Evolutionary conservation across 768 basidiomycete genomes (phyloP), one percentile per base, ranked within the genome.

Genomic region (Mycena vulgaris): DNA sequence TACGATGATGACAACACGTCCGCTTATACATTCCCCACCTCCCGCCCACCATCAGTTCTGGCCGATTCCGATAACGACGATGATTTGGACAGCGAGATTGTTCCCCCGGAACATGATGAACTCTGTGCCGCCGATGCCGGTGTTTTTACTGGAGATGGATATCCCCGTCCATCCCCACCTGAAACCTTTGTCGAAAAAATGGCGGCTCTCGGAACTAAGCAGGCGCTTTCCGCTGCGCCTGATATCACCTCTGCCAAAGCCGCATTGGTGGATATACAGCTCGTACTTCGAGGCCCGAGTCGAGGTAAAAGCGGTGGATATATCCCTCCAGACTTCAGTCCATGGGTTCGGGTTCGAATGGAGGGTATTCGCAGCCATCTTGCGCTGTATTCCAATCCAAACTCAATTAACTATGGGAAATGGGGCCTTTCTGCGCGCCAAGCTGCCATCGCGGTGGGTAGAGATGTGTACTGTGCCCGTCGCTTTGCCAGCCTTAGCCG

Each of bases 241-340:
- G 66, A 68, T 61, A 61, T 68, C 27, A 60, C 66, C 28, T 52
- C 48, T 16, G 66, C 66, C 21, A 67, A 67, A 27, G 57, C 66
- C 30, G 66, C 65, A 14, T 56, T 66, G 51, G 39, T n/a, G 5
- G 65, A 66, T n/a, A 58, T 66, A 5, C 19, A 58, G 51, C 51
- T 61, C 17, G 21, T 60, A 5, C 66, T 67, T 17, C 66, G 66
- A 52, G 66, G 66, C 19, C 57, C 35, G 10, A 67, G 59, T 21
- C 58, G 66, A 6, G 66, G 66, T 53, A 52, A 60, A 25, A 19
- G n/a, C n/a, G n/a, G n/a, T n/a, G n/a, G 57, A 35, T 35, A 47
- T 35, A 35, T 35, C 33, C 33, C n/a, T 6, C 33, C 33, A 35
- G 33, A n/a, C n/a, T n/a, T n/a, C n/a, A n/a, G n/a, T n/a, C n/a